Conservation (phyloP, 2,329 filamentous ascomycete species). For the Monilinia laxa region DNA sequence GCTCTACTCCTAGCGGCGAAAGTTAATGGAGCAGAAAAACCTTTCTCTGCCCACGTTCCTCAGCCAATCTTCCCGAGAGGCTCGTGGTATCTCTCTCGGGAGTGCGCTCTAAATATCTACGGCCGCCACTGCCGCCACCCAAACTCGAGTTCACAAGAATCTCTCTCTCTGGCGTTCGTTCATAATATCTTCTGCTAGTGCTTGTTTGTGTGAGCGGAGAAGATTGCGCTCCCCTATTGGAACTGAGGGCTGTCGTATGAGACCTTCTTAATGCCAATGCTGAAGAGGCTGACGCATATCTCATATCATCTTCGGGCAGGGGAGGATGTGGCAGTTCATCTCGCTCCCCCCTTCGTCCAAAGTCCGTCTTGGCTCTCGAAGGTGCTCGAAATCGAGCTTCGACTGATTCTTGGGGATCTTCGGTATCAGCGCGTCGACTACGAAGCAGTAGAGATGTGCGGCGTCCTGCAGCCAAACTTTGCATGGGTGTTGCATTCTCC, state of each 20-base stretch:
- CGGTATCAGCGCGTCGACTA: slow-evolving; percentile 36
- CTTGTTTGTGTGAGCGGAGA: slow-evolving; percentile 45
- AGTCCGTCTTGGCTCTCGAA: slow-evolving; percentile 59
- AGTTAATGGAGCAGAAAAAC: slow-evolving; percentile 32
- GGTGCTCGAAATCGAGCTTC: slow-evolving; percentile 54
- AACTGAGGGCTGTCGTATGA: slow-evolving; percentile 47
- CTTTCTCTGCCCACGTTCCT: slow-evolving; percentile 37
- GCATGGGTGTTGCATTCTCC: slow-evolving; percentile 43
- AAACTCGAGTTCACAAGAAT: slow-evolving; percentile 25
- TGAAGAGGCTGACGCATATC: slow-evolving; percentile 2
- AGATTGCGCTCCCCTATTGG: slow-evolving; percentile 54
- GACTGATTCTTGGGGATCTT: slow-evolving; percentile 42
- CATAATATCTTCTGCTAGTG: slow-evolving; percentile 26
- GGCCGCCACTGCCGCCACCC: slow-evolving; percentile 25
- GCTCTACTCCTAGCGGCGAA: slow-evolving; percentile 30
- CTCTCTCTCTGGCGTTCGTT: slow-evolving; percentile 21
- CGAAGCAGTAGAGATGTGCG: slow-evolving; percentile 56
- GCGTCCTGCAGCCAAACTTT: slow-evolving; percentile 53
- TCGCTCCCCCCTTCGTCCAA: slow-evolving; percentile 44
- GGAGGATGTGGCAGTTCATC: slow-evolving; percentile 45
- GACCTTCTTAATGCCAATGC: slow-evolving; percentile 31
- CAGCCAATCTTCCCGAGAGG: slow-evolving; percentile 31
- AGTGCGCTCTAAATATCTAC: slow-evolving; percentile 37
- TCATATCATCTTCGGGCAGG: slow-evolving; percentile 36
- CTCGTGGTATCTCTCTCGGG: slow-evolving; percentile 39